Evolutionary conservation across 495 filamentous ascomycete species (phyloP).

Genomic region (Podospora comata): DNA sequence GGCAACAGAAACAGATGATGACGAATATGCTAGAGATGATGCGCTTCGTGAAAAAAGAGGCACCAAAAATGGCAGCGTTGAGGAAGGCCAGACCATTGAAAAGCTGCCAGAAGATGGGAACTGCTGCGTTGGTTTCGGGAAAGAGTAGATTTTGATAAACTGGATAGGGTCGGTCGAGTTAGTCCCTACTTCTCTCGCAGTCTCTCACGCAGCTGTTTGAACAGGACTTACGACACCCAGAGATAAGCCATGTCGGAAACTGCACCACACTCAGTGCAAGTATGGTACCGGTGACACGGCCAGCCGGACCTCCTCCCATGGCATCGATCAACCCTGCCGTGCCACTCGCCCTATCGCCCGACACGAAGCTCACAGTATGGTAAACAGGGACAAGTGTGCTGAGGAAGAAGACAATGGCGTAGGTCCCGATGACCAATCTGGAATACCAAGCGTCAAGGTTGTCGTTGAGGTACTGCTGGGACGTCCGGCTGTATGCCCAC

Average conservation of each 20-base stretch:
- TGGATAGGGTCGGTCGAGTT: slow-evolving; percentile 34
- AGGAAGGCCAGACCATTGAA: slow-evolving; percentile 59
- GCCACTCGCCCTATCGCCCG: slow-evolving; percentile 67
- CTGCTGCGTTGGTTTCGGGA: slow-evolving; percentile 53
- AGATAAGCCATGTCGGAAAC: slow-evolving; percentile 39
- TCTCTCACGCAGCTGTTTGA: not conserved
- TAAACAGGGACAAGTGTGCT: slow-evolving; percentile 18
- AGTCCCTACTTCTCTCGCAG: not conserved
- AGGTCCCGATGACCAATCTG: slow-evolving; percentile 7
- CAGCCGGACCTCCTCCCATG: slow-evolving; percentile 47
- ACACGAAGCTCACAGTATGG: slow-evolving; percentile 51
- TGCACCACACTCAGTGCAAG: slow-evolving; percentile 16
- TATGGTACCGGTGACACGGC: slow-evolving; percentile 15
- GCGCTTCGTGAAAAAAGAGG: slow-evolving; percentile 64
- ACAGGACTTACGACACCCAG: slow-evolving; percentile 19
- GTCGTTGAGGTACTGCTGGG: slow-evolving; percentile 11
- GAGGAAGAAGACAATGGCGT: slow-evolving; percentile 23
- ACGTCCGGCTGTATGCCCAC: slow-evolving; percentile 2
- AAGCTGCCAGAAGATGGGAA: slow-evolving; percentile 60
- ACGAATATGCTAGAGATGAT: slow-evolving; percentile 41
- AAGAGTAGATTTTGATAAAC: slow-evolving; percentile 60
- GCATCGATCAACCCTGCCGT: slow-evolving; percentile 72
- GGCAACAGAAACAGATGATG: slow-evolving; percentile 15
- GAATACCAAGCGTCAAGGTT: not conserved
- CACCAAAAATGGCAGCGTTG: slow-evolving; percentile 64